phyloP scores from a whole-genome alignment of 768 basidiomycete genomes.

The Rhodocollybia butyracea region DNA sequence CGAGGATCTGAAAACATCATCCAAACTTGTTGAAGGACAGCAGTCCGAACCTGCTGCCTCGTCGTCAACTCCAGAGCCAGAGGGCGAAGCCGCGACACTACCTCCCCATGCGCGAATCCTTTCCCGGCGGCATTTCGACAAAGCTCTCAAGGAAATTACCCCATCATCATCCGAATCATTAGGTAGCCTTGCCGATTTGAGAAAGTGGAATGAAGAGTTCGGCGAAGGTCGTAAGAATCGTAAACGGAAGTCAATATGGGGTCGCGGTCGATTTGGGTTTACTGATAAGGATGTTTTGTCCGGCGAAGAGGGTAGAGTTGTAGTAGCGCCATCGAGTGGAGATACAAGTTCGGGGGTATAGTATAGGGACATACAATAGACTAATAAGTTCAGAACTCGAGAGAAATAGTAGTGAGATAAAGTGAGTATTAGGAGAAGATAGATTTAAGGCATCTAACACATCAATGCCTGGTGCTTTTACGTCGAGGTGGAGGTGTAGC shows the following conservation, averaged over 20 bases:
- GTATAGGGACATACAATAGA: not conserved
- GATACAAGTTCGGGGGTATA: not conserved
- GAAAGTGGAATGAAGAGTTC: constrained; percentile 93
- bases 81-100: not conserved
- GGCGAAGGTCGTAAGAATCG: constrained; percentile 77
- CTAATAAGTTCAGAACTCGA: no score
- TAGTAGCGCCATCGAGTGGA: not conserved
- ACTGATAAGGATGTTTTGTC: constrained; percentile 38
- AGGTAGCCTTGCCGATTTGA: constrained; percentile 69
- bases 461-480: constrained; percentile 13
- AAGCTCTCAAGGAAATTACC: constrained; percentile 86
- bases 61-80: not conserved
- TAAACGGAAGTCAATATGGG: constrained; percentile 74
- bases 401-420: no score
- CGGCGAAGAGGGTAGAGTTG: constrained; percentile 45
- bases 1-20: not conserved
- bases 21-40: not conserved
- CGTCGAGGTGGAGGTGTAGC: constrained; percentile 9
- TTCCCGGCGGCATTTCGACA: constrained; percentile 60
- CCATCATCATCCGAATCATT: constrained; percentile 84
- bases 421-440: not conserved
- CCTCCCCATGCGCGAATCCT: constrained; percentile 13
- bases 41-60: no score
- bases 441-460: not conserved
- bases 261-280: constrained; percentile 88